Base-by-base conservation (phyloP, 2,329 filamentous ascomycete species). In the Geoglossum cookeanum region DNA sequence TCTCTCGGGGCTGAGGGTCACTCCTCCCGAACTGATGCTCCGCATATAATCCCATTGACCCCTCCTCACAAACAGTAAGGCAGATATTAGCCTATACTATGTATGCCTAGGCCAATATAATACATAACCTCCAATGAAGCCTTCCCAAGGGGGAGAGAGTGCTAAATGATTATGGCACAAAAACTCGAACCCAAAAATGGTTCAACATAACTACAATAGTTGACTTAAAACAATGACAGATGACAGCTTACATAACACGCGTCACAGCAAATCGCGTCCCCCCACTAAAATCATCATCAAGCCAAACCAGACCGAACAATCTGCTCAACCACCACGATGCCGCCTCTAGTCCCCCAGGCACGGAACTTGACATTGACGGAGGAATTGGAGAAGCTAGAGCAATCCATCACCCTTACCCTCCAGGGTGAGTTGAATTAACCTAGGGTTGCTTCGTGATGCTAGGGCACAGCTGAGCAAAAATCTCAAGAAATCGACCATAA, bases 331-430 rank as follows among this genome's bases (percentile, higher is more conserved):
- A 27, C 9, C 32, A 35, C 30, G 49, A 53, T 53, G 49, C 49
- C 49, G 11, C 49, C 49, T 13, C 30, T 13, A 53, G 49, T 11
- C 17, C 29, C 49, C 13, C 49, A 32, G 7, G 72, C 75, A 66
- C 75, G 79, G 57, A 77, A 75, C 33, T 74, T 97, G 59, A 87
- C 87, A 4, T 76, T 96, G 59, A 95, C 91, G 0, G 92, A 98
- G 68, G 92, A 98, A 75, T 76, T 98, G 56, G 92, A 98, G 72
- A 90, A 85, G 69, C 75, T 98, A 3, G 92, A 98, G 69, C 92
- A 98, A 69, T 94, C 88, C 27, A 97, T 98, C 64, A 98, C 92
- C 0, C 48, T 79, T 80, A 37, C 81, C 95, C 60, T 81, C 85
- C 62, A 85, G 86, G 58, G 85, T 87, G 56, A 89, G 87, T 27